Percentiles rank a stretch among this genome's conserved stretches.
phyloP scores from a whole-genome alignment of 2,329 filamentous ascomycete species.

The Ceratocystis eucalypticola region DNA sequence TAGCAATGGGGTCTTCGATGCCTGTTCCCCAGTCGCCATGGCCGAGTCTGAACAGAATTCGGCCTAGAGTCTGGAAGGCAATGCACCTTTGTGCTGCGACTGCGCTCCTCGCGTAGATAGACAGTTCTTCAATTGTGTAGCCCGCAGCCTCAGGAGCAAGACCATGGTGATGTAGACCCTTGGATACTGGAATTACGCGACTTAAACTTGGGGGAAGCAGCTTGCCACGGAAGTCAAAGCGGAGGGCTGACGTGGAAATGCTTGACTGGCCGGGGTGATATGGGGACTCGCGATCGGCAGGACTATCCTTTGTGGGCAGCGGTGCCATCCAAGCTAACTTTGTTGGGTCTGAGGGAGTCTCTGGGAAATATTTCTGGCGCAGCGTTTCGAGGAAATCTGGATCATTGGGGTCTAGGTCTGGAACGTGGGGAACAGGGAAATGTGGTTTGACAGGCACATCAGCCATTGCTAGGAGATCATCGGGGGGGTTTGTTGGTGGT shows the following conservation, averaged over 20 bases:
- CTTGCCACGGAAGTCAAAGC: conserved; percentile 76
- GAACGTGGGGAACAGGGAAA: conserved; percentile 45
- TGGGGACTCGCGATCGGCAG: conserved; percentile 54
- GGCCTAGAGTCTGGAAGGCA: conserved; percentile 79
- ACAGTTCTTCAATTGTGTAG: conserved; percentile 81
- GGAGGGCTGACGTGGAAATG: conserved; percentile 61
- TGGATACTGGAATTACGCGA: conserved; percentile 57
- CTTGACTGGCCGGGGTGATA: conserved; percentile 68
- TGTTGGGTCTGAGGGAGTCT: conserved; percentile 69
- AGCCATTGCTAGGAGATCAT: conserved; percentile 32
- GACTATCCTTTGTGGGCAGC: conserved; percentile 47
- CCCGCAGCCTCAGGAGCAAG: conserved; percentile 86
- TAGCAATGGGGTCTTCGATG: conserved; percentile 46
- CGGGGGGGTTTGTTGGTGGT: conserved; percentile 30
- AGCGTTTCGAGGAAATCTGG: conserved; percentile 72
- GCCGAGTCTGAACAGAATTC: conserved; percentile 72
- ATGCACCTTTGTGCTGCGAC: conserved; percentile 81
- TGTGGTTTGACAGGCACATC: conserved; percentile 37
- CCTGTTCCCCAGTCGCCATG: conserved; percentile 53
- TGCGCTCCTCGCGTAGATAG: conserved; percentile 63
- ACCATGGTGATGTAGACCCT: conserved; percentile 86
- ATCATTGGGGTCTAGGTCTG: conserved; percentile 70
- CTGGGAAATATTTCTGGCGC: conserved; percentile 87
- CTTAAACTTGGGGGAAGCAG: conserved; percentile 66
- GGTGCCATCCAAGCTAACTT: conserved; percentile 84